phyloP scores from a whole-genome alignment of 2,329 filamentous ascomycete genomes.

The Lecanoromycetidae sp. region DNA sequence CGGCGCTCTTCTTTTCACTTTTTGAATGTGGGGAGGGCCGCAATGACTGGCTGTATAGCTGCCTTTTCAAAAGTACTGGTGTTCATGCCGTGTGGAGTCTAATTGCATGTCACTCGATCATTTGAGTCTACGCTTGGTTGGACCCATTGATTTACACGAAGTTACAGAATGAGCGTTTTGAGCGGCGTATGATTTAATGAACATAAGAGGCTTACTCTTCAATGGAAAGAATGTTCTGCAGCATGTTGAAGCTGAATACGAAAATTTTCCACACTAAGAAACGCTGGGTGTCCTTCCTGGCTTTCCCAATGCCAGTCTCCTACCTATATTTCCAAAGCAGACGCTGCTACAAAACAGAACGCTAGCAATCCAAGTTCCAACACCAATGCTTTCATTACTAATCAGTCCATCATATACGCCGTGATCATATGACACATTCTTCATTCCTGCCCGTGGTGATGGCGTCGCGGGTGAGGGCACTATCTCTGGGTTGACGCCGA shows the following conservation, averaged over 20 bases:
- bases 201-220: no score
- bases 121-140: no score
- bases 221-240: not conserved
- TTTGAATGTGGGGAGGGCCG: slow-evolving; percentile 47
- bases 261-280: not conserved
- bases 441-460: slow-evolving; percentile 24
- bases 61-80: no score
- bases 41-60: slow-evolving; percentile 49
- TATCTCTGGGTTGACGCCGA: slow-evolving; percentile 65
- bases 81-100: no score
- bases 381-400: slow-evolving; percentile 42
- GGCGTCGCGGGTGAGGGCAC: slow-evolving; percentile 53
- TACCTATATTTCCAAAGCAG: slow-evolving; percentile 91
- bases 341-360: slow-evolving; percentile 90
- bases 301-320: slow-evolving; percentile 47
- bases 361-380: slow-evolving; percentile 79
- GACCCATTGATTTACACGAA: no score
- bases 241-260: not conserved
- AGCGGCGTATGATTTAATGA: no score
- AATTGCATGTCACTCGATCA: no score
- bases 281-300: slow-evolving; percentile 8
- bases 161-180: no score
- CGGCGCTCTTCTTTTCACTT: slow-evolving; percentile 37
- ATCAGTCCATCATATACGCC: slow-evolving; percentile 23
- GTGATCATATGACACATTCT: slow-evolving; percentile 23